These are phyloP conservation scores for Hypoxylon crocopeplum DNA, from an alignment of 495 filamentous ascomycete species.

Conservation along the genomic window DNA sequence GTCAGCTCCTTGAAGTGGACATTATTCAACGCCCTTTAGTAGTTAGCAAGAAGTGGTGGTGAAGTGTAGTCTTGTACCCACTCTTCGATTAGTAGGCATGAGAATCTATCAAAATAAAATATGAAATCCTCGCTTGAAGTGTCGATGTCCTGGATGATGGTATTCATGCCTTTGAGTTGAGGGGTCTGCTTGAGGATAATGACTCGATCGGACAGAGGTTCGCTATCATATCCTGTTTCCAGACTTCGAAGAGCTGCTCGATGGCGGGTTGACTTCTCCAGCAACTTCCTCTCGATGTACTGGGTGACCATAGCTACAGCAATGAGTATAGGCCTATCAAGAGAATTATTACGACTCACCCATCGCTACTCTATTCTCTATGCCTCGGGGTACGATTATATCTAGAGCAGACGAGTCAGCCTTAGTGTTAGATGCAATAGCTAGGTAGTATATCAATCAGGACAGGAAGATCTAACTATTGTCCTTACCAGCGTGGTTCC, in stretches of 20 bases:
- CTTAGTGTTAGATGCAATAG: background rate
- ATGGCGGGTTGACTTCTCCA: conserved; percentile 85
- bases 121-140: conserved; percentile 89
- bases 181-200: conserved; percentile 72
- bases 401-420: conserved; percentile 56
- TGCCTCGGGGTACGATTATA: conserved; percentile 92
- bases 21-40: conserved; percentile 71
- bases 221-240: conserved; percentile 68
- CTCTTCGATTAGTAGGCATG: conserved; percentile 83
- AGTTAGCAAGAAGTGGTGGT: conserved; percentile 15
- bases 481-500: conserved; percentile 71
- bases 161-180: conserved; percentile 87
- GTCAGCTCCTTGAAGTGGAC: conserved; percentile 64
- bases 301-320: conserved; percentile 83
- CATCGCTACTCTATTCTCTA: conserved; percentile 93
- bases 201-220: conserved; percentile 76
- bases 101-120: conserved; percentile 92
- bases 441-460: background rate
- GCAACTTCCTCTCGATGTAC: conserved; percentile 82
- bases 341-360: conserved; percentile 53
- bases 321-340: conserved; percentile 25
- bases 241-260: conserved; percentile 76
- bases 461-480: conserved; percentile 17
- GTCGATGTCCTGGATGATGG: conserved; percentile 81
- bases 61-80: conserved; percentile 43